Evolutionary conservation across 371 early-diverging fungal genomes (phyloP).

Genomic region (Mucor irregularis): DNA sequence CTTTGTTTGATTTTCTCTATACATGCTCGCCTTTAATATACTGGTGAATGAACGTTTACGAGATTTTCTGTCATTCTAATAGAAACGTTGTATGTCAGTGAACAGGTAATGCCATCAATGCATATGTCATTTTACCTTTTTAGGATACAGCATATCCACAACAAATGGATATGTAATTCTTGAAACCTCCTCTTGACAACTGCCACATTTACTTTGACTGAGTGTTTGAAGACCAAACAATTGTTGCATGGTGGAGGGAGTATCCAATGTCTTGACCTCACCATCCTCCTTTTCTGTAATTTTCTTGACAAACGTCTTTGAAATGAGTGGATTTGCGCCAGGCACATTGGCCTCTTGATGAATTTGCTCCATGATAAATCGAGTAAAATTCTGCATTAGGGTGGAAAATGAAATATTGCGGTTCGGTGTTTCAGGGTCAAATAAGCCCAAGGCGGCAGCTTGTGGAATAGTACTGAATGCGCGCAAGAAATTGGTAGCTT

Average conservation of each 20-base stretch:
- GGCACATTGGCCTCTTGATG: constrained; percentile 67
- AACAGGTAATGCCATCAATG: not conserved
- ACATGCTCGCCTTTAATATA: constrained; percentile 66
- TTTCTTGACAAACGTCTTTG: constrained; percentile 15
- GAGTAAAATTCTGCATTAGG: constrained; percentile 82
- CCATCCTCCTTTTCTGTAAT: constrained; percentile 10
- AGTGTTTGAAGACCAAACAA: constrained; percentile 70
- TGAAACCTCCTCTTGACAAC: constrained; percentile 59
- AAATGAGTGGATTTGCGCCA: constrained; percentile 37
- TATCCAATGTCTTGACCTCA: constrained; percentile 2
- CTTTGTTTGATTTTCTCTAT: constrained; percentile 70
- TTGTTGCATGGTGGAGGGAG: constrained; percentile 68
- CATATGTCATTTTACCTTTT: constrained; percentile 28
- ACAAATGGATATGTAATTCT: constrained; percentile 76
- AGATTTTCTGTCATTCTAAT: constrained; percentile 32
- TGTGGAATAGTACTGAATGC: constrained; percentile 83
- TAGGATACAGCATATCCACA: constrained; percentile 76
- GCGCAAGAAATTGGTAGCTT: constrained; percentile 88
- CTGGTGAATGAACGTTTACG: constrained; percentile 58
- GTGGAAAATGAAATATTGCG: constrained; percentile 61
- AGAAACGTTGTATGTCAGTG: not conserved
- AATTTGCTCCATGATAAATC: constrained; percentile 90
- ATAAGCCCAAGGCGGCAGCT: constrained; percentile 80
- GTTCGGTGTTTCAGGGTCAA: constrained; percentile 80
- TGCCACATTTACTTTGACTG: constrained; percentile 63